Base-by-base conservation (phyloP, 1,139 yeast species). In the Kurtzmaniella natalensis region DNA sequence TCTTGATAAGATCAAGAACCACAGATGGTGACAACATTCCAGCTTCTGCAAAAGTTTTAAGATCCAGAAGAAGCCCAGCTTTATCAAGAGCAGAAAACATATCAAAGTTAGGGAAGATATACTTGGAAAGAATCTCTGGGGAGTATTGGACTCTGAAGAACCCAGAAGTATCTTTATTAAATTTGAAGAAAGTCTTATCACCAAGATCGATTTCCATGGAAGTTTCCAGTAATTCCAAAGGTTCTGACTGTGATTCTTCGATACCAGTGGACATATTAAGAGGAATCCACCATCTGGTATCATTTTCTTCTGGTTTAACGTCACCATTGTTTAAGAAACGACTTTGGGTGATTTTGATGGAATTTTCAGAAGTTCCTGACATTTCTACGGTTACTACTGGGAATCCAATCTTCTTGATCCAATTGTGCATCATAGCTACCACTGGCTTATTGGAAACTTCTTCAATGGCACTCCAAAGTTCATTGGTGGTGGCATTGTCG, bases 381-480 rank as follows among this genome's bases (percentile, higher is more conserved):
- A 61, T 58, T 50, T 73, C 79, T 20, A 84, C 92, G 35, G 77
- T 66, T 32, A 87, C 64, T 13, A 86, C 71, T n/a, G 96, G 96
- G 64, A 71, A 86, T 5, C 96, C 96, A 40, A 84, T 79, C 53
- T 79, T 76, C 44, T 78, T 74, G 37, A 92, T 85, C 96, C 96
- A 87, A 35, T 76, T 67, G 44, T 78, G 74, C 94, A 87, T 86
- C 46, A 81, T 78, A 39, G 64, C 56, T 43, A 71, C 72, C 35
- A 87, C 83, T 39, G 87, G 86, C 53, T 81, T 74, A 28, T 89
- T 89, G 19, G 86, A 74, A 17, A 78, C 89, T 37, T 78, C 81
- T 25, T 81, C 64, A 35, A 86, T 65, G 13, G 94, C 81, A 37
- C 66, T 69, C 95, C 95, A 87, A 51, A 87, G 71, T 53, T 86